A percentile compares a stretch with the other conserved stretches of the same genome.
Evolutionary conservation across 345 rosid genomes (phyloP).

Genomic region (Dimocarpus longan): DNA sequence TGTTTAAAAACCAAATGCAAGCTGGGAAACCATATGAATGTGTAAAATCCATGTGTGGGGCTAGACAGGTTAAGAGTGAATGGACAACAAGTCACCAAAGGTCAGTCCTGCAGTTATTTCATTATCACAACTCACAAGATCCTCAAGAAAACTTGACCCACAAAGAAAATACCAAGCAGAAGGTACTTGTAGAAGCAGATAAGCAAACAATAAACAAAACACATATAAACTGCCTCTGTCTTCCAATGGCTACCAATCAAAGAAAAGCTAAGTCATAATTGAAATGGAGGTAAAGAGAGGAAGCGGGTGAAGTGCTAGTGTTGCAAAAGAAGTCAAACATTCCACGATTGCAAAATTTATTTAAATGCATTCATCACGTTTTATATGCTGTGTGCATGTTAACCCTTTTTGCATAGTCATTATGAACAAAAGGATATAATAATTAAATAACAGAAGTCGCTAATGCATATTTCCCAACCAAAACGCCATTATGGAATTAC

Average conservation of each 20-base stretch:
- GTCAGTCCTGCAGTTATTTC: neutral
- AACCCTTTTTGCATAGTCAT: neutral
- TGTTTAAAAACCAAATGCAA: constrained; percentile 7
- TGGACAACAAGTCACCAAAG: neutral
- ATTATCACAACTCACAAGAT: neutral
- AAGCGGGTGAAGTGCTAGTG: neutral
- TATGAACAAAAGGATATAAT: neutral
- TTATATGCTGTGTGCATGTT: neutral
- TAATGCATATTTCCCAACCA: neutral
- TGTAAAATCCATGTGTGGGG: neutral
- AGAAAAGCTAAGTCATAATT: neutral
- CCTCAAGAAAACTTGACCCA: neutral
- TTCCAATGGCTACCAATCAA: neutral
- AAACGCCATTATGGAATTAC: neutral
- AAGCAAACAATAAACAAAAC: neutral
- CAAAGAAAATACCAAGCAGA: neutral
- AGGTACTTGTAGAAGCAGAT: neutral
- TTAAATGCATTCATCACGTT: neutral
- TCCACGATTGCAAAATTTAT: neutral
- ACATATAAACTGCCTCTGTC: neutral
- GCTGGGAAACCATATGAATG: neutral
- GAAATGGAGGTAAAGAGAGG: neutral
- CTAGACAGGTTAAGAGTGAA: no score
- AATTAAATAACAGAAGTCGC: neutral
- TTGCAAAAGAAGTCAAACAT: constrained; percentile 2